Evolutionary conservation across 768 basidiomycete genomes (phyloP).

Genomic region (Hysterangium stoloniferum): DNA sequence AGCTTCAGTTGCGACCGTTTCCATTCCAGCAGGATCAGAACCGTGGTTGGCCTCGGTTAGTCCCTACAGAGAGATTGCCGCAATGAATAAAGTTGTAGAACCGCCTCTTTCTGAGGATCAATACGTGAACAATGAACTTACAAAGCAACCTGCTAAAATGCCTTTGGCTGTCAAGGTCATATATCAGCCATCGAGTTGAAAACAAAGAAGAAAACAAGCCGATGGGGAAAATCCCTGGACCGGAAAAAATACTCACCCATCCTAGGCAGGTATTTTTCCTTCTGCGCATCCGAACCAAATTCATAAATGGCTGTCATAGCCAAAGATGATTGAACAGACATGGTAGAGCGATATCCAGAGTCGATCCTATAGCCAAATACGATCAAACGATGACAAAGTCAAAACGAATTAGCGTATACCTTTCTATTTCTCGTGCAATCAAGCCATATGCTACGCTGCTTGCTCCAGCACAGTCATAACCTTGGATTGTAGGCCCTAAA

Average conservation of each 20-base stretch:
- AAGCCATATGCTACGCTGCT: constrained; percentile 91
- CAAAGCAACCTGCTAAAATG: constrained; percentile 88
- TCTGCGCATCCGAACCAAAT: constrained; percentile 85
- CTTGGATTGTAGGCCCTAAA: constrained; percentile 86
- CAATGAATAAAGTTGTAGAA: neutral
- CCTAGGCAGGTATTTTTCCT: constrained; percentile 81
- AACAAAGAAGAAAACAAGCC: neutral
- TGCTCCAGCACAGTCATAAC: constrained; percentile 90
- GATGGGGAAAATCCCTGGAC: too few species aligned
- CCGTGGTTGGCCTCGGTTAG: constrained; percentile 96
- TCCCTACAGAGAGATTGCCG: constrained; percentile 42
- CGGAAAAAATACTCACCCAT: constrained; percentile 44
- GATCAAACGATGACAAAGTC: neutral
- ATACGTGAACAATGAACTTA: too few species aligned
- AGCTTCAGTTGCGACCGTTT: constrained; percentile 78
- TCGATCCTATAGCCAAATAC: constrained; percentile 55
- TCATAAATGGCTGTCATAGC: constrained; percentile 93
- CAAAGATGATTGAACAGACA: constrained; percentile 92
- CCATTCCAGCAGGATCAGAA: constrained; percentile 97
- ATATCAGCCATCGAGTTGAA: neutral
- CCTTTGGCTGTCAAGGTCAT: constrained; percentile 53
- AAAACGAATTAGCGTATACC: constrained; percentile 37
- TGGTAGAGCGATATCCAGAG: constrained; percentile 91
- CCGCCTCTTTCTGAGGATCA: neutral
- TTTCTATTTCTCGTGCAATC: constrained; percentile 88